These are phyloP conservation scores for Cercospora sp. DNA, from an alignment of 2,329 filamentous ascomycete species.

Conservation along the genomic window DNA sequence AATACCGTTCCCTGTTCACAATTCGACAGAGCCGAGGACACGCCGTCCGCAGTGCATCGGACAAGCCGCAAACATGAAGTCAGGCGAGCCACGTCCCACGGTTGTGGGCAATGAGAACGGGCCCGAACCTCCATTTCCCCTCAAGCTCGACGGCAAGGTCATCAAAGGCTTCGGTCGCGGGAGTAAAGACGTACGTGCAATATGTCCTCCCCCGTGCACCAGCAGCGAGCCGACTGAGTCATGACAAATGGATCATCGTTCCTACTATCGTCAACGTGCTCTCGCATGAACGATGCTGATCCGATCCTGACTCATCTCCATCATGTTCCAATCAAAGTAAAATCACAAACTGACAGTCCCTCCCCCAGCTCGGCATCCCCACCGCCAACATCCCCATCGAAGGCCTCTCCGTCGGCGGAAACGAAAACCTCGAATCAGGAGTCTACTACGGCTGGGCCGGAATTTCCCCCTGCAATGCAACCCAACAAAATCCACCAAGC, in stretches of 20 bases:
- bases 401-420: conserved; percentile 68
- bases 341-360: not conserved
- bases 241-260: not conserved
- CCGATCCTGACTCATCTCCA: not conserved
- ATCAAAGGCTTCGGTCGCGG: conserved; percentile 92
- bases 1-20: not conserved
- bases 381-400: conserved; percentile 81
- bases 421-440: conserved; percentile 66
- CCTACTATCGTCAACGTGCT: not conserved
- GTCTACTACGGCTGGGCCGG: conserved; percentile 94
- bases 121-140: conserved; percentile 75
- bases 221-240: not conserved
- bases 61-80: conserved; percentile 33
- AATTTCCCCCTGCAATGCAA: conserved; percentile 48
- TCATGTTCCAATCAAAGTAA: not conserved
- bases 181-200: conserved; percentile 71
- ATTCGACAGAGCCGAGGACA: not conserved
- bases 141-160: conserved; percentile 80
- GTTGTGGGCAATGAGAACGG: conserved; percentile 73
- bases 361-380: conserved; percentile 79
- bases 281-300: not conserved
- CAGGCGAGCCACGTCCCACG: conserved; percentile 60
- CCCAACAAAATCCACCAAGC: conserved; percentile 27
- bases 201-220: not conserved
- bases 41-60: not conserved